Evolutionary conservation across 257 asterid species (phyloP).

Genomic region (Ilex aquifolium): DNA sequence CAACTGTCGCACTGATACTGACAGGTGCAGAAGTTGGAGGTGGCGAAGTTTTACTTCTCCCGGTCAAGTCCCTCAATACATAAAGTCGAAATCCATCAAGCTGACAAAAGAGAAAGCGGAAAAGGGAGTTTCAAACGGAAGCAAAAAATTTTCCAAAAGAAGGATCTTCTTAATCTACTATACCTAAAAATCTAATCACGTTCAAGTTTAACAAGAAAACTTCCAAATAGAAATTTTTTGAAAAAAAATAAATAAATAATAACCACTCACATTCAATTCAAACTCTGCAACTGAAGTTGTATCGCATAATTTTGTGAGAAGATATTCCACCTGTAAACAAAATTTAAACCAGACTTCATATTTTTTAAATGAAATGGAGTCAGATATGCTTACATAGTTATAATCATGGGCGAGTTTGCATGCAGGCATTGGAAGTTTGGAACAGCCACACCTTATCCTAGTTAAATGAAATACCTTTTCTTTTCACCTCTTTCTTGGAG

Average conservation of each 20-base stretch:
- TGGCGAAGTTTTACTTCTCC: conserved; percentile 35
- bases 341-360: conserved; percentile 8
- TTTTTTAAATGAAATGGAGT: background rate
- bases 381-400: too few species aligned
- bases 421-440: too few species aligned
- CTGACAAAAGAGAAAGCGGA: conserved; percentile 28
- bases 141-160: conserved; percentile 3
- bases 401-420: too few species aligned
- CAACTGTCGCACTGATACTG: conserved; percentile 28
- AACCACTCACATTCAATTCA: conserved; percentile 62
- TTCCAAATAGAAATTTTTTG: background rate
- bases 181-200: background rate
- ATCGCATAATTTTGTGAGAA: conserved; percentile 59
- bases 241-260: background rate
- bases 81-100: conserved; percentile 63
- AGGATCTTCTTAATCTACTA: background rate
- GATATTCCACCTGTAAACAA: conserved; percentile 71
- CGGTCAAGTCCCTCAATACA: conserved; percentile 49
- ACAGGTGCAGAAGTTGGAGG: conserved; percentile 49
- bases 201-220: too few species aligned
- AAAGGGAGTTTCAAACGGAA: conserved; percentile 3
- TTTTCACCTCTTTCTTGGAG: too few species aligned
- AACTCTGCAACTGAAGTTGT: conserved; percentile 82
- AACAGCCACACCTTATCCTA: too few species aligned
- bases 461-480: too few species aligned